A percentile compares a stretch with the other conserved stretches of the same genome.
Evolutionary conservation across 768 basidiomycete genomes (phyloP).

Genomic region (Dictyophora rubrovolvata): DNA sequence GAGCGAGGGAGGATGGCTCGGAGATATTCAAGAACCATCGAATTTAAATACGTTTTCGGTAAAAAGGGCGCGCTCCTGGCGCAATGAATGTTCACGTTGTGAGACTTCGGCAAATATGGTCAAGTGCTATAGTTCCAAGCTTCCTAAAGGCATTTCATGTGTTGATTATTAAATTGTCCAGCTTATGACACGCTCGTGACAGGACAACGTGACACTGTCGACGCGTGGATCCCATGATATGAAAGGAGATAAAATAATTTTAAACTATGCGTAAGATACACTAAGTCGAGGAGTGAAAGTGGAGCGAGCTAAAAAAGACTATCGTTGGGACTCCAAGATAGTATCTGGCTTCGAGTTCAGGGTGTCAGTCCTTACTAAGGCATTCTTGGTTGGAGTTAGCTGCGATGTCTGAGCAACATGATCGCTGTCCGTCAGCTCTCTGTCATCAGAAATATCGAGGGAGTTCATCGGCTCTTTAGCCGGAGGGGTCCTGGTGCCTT

Average conservation of each 20-base stretch:
- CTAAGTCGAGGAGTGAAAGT: not conserved
- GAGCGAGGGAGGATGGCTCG: not conserved
- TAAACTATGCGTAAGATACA: not conserved
- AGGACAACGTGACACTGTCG: not conserved
- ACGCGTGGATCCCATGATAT: not conserved
- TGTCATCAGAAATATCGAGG: not conserved
- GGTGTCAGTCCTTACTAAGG: not conserved
- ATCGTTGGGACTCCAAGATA: not conserved
- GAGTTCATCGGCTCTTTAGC: not conserved
- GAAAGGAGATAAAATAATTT: not conserved
- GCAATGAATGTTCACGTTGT: no score
- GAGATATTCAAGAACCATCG: not conserved
- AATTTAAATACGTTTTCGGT: not conserved
- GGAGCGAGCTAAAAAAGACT: not conserved
- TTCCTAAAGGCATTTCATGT: not conserved
- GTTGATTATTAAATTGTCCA: not conserved
- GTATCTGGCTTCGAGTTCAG: not conserved
- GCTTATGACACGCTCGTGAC: not conserved
- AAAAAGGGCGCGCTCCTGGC: not conserved
- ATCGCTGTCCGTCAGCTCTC: not conserved
- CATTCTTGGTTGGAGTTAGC: constrained; percentile 5
- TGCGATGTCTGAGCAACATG: not conserved
- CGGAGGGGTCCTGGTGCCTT: constrained; percentile 1
- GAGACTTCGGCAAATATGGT: not conserved
- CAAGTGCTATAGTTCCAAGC: not conserved